A percentile compares a stretch with the other conserved stretches of the same genome.
Conservation (phyloP, 805 yeast genomes). For the Pichia rugopelliculosa region DNA sequence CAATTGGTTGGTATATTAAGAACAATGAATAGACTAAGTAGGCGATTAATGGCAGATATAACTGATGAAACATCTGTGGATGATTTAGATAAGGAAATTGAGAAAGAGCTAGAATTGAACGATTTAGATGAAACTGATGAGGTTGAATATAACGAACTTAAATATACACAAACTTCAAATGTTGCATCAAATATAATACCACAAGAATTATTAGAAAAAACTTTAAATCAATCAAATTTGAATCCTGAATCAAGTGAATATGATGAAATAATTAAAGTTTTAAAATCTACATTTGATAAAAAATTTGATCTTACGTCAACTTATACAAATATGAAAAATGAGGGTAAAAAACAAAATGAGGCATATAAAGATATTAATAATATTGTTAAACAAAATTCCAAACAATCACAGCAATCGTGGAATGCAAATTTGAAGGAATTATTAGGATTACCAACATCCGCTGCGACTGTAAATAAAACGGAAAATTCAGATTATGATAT, state of each 20-base stretch:
- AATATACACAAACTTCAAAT: slow-evolving; percentile 25
- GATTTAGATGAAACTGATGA: slow-evolving; percentile 44
- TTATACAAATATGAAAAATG: slow-evolving; percentile 19
- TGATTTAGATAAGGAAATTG: slow-evolving; percentile 30
- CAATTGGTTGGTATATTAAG: slow-evolving; percentile 72
- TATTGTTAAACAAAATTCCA: slow-evolving; percentile 46
- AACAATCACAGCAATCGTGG: slow-evolving; percentile 45
- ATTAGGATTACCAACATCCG: slow-evolving; percentile 6
- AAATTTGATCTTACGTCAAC: slow-evolving; percentile 21
- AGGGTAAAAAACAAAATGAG: slow-evolving; percentile 30
- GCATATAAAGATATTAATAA: slow-evolving; percentile 38
- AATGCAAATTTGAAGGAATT: slow-evolving; percentile 19
- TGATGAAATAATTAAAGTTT: slow-evolving; percentile 17
- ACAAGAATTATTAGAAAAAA: slow-evolving; percentile 14
- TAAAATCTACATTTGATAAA: slow-evolving; percentile 19
- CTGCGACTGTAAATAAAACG: slow-evolving; percentile 1
- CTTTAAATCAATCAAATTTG: slow-evolving; percentile 21
- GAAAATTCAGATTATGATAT: slow-evolving; percentile 13
- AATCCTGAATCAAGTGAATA: slow-evolving; percentile 23
- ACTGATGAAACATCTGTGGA: slow-evolving; percentile 35
- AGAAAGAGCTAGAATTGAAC: slow-evolving; percentile 39
- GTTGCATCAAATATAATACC: slow-evolving; percentile 22
- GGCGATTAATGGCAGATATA: slow-evolving; percentile 62
- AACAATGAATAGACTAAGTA: slow-evolving; percentile 83
- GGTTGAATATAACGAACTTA: slow-evolving; percentile 47